Evolutionary conservation across 2,329 filamentous ascomycete genomes (phyloP), one percentile per base, ranked within the genome.

Genomic region (Geosmithia morbida): DNA sequence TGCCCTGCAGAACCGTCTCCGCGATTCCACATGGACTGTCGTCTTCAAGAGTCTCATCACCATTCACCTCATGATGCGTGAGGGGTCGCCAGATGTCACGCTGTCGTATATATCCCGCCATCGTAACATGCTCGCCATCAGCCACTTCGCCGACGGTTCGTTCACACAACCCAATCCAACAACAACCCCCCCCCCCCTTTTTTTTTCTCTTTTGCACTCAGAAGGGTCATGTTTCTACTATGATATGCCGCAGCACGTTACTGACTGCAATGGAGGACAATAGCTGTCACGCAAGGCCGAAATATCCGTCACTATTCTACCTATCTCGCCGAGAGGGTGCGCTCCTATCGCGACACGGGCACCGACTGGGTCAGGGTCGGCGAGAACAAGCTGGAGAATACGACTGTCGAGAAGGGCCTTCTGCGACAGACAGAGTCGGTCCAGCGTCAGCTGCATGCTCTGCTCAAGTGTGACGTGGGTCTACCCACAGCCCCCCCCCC

Each of bases 1-100:
- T 51, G 87, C 88, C 41, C 72, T 98, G 48, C 88, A 94, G 61
- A 80, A 87, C 62, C 81, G 92, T 46, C 68, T 98, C 54, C 83
- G 88, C 61, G 92, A 98, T 64, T 90, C 90, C 55, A 95, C 92
- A 72, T 98, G 92, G 92, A 98, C 92, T n/a, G 88, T 97, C 49
- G 90, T 95, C 53, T 95, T 96, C 81, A 98, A 98, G 71, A 83
- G 87, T 57, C 72, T 98, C 55, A 95, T 97, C 57, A 92, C 94
- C 45, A 81, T 94, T 44, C 92, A 98, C 64, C 71, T 97, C 51
- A 97, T 98, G 92, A 92, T 98, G 61, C 80, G 92, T 55, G 92
- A 98, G 68, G 92, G 92, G 47, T 83, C 89, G 53, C 81, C 83
- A 33, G 87, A 97, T 61, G 85, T 88, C 45, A 95, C 92, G 2